Evolutionary conservation across 2,329 filamentous ascomycete genomes (phyloP), one percentile per base, ranked within the genome.

Genomic region (Cladosporium sp.): DNA sequence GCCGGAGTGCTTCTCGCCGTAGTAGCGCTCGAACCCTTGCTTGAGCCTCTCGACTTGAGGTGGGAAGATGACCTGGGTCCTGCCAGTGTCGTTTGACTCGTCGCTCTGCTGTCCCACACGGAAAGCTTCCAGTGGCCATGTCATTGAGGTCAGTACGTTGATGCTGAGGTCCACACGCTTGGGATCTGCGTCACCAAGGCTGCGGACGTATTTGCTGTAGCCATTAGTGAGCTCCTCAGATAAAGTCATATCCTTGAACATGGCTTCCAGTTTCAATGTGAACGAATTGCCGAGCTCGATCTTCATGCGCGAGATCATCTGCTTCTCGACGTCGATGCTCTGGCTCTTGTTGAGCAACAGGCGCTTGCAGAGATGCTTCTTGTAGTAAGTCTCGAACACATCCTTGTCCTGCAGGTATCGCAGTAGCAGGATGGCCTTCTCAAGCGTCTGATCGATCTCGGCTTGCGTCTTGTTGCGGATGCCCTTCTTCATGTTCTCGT

Each of bases 221-320:
- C 83, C 85, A 12, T 85, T 76, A 0, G 89, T 91, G 25, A 97
- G 82, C 64, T 96, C 93, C 57, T 88, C 86, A 0, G 92, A 97
- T 12, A 92, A 86, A 15, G 88, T 85, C 84, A 97, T 92, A 69
- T 99, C 94, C 75, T 92, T 92, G 79, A 99, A 97, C 92, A 99
- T 97, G 64, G 92, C 89, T 71, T 99, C 94, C 45, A 99, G 85
- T 72, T 95, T 96, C 69, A 85, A 80, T 0, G 94, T 97, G 72
- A 97, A 97, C 65, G 92, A 88, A 72, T 95, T 96, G 39, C 94
- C 94, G 55, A 97, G 85, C 72, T 97, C 93, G 70, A 94, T 85
- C 81, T 97, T 97, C 92, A 99, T 97, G 63, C 93, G 89, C 0
- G 88, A 88, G 55, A 99, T 94, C 84, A 99, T 95, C 69, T 94